phyloP scores from a whole-genome alignment of 179 eudicot species.

The Beta corolliflora region DNA sequence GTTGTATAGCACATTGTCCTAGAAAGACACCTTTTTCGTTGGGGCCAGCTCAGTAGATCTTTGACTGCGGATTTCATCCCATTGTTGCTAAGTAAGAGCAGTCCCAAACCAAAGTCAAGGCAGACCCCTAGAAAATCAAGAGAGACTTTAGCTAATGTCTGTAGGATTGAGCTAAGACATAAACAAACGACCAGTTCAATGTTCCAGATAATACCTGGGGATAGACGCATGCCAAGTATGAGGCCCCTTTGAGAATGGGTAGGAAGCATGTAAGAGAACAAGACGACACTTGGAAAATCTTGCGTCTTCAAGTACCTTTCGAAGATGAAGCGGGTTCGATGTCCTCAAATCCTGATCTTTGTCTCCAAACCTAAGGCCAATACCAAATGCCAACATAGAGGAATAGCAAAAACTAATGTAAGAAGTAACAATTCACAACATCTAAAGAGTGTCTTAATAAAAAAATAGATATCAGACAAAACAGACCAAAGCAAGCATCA shows the following conservation, averaged over 20 bases:
- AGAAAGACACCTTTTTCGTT: constrained; percentile 65
- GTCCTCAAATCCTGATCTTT: constrained; percentile 87
- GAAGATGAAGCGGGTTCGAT: constrained; percentile 93
- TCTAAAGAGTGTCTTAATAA: background rate
- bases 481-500: constrained; percentile 1
- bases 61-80: constrained; percentile 89
- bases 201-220: constrained; percentile 54
- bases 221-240: constrained; percentile 86
- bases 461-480: background rate
- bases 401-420: too few relatives aligned
- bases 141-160: constrained; percentile 7
- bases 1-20: background rate
- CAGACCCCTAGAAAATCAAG: constrained; percentile 57
- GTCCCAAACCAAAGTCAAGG: constrained; percentile 93
- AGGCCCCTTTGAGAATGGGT: constrained; percentile 97
- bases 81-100: constrained; percentile 78
- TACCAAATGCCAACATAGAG: constrained; percentile 14
- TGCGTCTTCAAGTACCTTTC: constrained; percentile 75
- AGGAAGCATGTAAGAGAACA: constrained; percentile 93
- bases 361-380: constrained; percentile 75
- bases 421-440: background rate
- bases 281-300: constrained; percentile 71
- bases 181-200: background rate
- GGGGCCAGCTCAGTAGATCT: constrained; percentile 93
- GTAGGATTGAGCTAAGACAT: constrained; percentile 2